Base-by-base conservation (phyloP, 2,329 filamentous ascomycete species). In the Clarireedia monteithiana region DNA sequence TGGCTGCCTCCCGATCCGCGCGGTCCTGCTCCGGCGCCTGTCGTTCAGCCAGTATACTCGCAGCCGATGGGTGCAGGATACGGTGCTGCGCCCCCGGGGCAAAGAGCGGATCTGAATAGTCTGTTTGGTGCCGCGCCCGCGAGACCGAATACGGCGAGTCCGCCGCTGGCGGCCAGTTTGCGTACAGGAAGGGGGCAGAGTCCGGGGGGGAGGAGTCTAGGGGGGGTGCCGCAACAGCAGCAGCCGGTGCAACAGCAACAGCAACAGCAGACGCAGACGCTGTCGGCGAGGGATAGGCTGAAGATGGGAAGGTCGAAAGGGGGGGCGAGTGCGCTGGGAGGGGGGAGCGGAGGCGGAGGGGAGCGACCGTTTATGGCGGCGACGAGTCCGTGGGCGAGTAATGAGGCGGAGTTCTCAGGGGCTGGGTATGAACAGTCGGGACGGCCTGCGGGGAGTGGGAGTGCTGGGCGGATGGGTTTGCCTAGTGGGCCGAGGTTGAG, bases 1-100 rank as follows among this genome's bases (percentile, higher is more conserved):
- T 97, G 94, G 92, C 84, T 97, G 6, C 90, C 91, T 6, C 85
- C 89, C 5, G 89, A 96, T 70, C 91, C 90, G n/a, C 92, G 89
- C 72, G 82, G 81, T 4, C 75, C 80, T 23, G 63, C 74, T 4
- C 73, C 73, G 10, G 62, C 60, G 64, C 44, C 44, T n/a, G 46
- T 65, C 36, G 71, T 74, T 48, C 75, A 79, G 61, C 70, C 81
- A 56, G 69, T 83, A 59, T 77, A 81, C 71, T 73, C 79, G 61
- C 68, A 68, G 60, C 58, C 73, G 59, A 73, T 81, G 66, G 75
- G 77, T 66, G 71, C 79, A 62, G 76, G 77, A 66, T 81, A 83
- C 71, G 79, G 79, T 73, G 71, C 59, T 59, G 69, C 57, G 66
- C 67, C 56, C 53, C 62, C 58, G 30, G 49, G 55, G 12, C 55